Evolutionary conservation across 805 yeast genomes (phyloP).

Genomic region (Crinitomyces ghanaensis): DNA sequence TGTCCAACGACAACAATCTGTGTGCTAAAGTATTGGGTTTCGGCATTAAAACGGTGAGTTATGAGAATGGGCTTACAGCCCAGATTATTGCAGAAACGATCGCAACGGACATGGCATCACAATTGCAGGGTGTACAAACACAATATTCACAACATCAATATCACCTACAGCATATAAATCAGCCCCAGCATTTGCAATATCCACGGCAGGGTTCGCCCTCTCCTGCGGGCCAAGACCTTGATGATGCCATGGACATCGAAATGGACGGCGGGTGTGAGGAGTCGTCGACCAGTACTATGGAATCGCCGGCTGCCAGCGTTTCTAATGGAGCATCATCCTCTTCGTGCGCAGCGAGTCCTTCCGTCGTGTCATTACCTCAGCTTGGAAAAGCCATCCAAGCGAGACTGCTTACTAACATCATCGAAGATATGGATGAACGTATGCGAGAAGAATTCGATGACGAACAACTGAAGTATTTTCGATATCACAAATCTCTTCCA

Average conservation of each 20-base stretch:
- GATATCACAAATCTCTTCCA: background rate
- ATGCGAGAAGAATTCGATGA: constrained; percentile 1
- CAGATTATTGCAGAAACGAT: constrained; percentile 33
- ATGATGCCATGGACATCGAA: background rate
- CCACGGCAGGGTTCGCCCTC: no score
- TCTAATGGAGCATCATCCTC: background rate
- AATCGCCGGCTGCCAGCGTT: background rate
- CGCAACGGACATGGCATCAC: constrained; percentile 28
- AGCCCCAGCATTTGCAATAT: no score
- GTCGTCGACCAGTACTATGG: background rate
- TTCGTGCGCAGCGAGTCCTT: background rate
- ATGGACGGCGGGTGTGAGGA: background rate
- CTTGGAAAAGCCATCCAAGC: background rate
- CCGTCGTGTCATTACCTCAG: background rate
- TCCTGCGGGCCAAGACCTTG: background rate
- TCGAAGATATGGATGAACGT: background rate
- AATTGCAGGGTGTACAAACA: background rate
- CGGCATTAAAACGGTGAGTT: constrained; percentile 43
- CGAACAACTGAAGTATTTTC: background rate
- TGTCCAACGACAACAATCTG: constrained; percentile 77
- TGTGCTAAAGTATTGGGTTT: constrained; percentile 68
- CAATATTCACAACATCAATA: background rate
- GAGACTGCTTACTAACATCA: background rate
- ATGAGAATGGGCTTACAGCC: constrained; percentile 36
- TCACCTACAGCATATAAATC: background rate